A percentile compares a stretch with the other conserved stretches of the same genome.
Conservation (phyloP, 495 filamentous ascomycete genomes). For the Penicillium arizonense region DNA sequence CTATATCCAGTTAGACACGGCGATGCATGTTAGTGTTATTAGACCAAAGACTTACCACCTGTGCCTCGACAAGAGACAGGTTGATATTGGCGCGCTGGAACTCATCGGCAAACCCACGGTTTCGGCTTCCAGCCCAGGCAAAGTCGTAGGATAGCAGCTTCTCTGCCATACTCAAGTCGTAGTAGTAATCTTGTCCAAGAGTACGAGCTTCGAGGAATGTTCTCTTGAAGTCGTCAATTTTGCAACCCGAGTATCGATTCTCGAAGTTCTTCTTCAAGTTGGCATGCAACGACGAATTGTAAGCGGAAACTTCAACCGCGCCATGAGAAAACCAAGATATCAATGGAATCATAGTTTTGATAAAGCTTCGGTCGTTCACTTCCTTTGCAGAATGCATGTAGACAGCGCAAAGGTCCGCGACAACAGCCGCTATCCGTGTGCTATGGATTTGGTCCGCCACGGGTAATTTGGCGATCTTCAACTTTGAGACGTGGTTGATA, state of each 20-base stretch:
- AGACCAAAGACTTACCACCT: conserved; percentile 63
- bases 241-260: conserved; percentile 66
- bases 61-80: conserved; percentile 84
- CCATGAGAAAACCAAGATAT: conserved; percentile 73
- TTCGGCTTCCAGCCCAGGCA: conserved; percentile 67
- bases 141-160: conserved; percentile 72
- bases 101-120: conserved; percentile 73
- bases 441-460: conserved; percentile 49
- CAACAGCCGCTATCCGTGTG: conserved; percentile 72
- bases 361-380: conserved; percentile 60
- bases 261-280: conserved; percentile 85
- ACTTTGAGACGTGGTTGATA: conserved; percentile 62
- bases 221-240: conserved; percentile 71
- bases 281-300: conserved; percentile 81
- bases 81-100: conserved; percentile 86
- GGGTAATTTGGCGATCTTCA: conserved; percentile 50
- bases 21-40: too few species aligned
- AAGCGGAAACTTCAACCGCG: conserved; percentile 70
- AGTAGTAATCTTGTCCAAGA: conserved; percentile 76
- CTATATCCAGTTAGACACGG: conserved; percentile 35
- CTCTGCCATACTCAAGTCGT: conserved; percentile 70
- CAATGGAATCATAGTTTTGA: conserved; percentile 66
- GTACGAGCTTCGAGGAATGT: conserved; percentile 59
- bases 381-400: conserved; percentile 81
- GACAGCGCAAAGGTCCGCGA: conserved; percentile 88